These are phyloP conservation scores for Hyphopichia homilentoma DNA, from an alignment of 805 yeast species.

Conservation along the genomic window DNA sequence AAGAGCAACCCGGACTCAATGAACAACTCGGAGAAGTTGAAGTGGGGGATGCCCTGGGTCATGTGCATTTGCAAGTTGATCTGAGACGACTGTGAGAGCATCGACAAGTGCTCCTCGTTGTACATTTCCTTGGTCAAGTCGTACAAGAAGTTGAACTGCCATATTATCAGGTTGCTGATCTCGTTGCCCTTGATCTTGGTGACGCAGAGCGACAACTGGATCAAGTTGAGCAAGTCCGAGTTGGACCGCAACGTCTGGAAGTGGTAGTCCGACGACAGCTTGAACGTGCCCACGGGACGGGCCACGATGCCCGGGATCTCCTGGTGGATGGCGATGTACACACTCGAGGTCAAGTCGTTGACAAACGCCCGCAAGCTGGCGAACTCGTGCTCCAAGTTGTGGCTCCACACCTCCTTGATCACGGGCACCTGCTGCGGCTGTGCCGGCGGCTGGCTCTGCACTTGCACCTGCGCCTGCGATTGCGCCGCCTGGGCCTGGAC, in stretches of 20 bases:
- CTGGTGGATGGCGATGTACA: slow-evolving; percentile 69
- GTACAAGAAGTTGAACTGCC: slow-evolving; percentile 94
- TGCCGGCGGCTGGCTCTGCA: slow-evolving; percentile 4
- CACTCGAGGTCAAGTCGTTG: slow-evolving; percentile 43
- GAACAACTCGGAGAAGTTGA: slow-evolving; percentile 78
- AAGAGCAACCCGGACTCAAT: slow-evolving; percentile 83
- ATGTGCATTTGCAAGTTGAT: slow-evolving; percentile 74
- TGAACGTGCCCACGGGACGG: slow-evolving; percentile 91
- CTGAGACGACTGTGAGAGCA: slow-evolving; percentile 73
- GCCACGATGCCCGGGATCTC: slow-evolving; percentile 97
- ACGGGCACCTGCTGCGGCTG: slow-evolving; percentile 42
- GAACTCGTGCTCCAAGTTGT: slow-evolving; percentile 66
- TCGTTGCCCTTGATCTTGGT: slow-evolving; percentile 34
- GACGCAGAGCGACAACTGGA: slow-evolving; percentile 60
- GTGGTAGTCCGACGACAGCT: slow-evolving; percentile 87
- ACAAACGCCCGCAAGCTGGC: slow-evolving; percentile 56
- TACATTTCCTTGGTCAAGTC: slow-evolving; percentile 79
- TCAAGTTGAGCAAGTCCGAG: slow-evolving; percentile 78
- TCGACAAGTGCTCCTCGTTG: slow-evolving; percentile 77
- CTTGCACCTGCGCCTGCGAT: slow-evolving; percentile 14
- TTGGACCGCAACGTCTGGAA: slow-evolving; percentile 92
- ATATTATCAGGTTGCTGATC: slow-evolving; percentile 75
- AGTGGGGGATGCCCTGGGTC: slow-evolving; percentile 71
- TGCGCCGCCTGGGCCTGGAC: slow-evolving; percentile 7
- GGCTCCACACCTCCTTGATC: slow-evolving; percentile 71